These are phyloP conservation scores for Candida pseudofarinosa DNA, from an alignment of 805 yeast genomes.

Conservation along the genomic window DNA sequence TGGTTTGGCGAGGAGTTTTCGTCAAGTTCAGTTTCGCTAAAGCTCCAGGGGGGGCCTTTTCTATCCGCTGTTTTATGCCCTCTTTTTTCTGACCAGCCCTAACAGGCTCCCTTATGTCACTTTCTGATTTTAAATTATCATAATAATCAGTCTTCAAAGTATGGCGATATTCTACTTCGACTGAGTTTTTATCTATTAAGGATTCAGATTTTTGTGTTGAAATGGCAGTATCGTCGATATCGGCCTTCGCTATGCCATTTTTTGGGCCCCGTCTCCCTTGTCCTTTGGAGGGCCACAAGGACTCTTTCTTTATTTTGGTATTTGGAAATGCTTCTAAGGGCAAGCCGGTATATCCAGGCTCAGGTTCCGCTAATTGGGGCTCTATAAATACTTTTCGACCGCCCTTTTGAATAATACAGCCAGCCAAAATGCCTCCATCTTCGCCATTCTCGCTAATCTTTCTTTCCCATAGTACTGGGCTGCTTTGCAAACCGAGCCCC, in stretches of 20 bases:
- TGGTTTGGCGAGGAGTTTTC: conserved; percentile 7
- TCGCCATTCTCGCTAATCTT: not conserved
- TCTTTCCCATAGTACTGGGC: conserved; percentile 10
- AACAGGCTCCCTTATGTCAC: conserved; percentile 14
- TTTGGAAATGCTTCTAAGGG: conserved; percentile 71
- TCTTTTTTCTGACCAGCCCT: not conserved
- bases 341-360: conserved; percentile 65
- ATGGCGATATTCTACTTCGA: conserved; percentile 9
- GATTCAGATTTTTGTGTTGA: conserved; percentile 13
- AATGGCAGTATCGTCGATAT: conserved; percentile 2
- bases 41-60: not conserved
- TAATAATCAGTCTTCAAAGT: conserved; percentile 12
- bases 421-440: not conserved
- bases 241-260: conserved; percentile 4
- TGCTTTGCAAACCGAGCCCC: conserved; percentile 2
- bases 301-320: conserved; percentile 51
- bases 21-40: not conserved
- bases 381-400: conserved; percentile 43
- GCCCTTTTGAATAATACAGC: conserved; percentile 10
- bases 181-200: conserved; percentile 8
- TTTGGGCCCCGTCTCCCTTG: conserved; percentile 5
- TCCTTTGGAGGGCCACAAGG: conserved; percentile 45
- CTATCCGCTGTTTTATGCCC: conserved; percentile 2
- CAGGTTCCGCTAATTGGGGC: conserved; percentile 52
- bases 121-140: conserved; percentile 10